Conservation (phyloP, 1,284 basidiomycete species). For the Ceraceosorus bombacis region DNA sequence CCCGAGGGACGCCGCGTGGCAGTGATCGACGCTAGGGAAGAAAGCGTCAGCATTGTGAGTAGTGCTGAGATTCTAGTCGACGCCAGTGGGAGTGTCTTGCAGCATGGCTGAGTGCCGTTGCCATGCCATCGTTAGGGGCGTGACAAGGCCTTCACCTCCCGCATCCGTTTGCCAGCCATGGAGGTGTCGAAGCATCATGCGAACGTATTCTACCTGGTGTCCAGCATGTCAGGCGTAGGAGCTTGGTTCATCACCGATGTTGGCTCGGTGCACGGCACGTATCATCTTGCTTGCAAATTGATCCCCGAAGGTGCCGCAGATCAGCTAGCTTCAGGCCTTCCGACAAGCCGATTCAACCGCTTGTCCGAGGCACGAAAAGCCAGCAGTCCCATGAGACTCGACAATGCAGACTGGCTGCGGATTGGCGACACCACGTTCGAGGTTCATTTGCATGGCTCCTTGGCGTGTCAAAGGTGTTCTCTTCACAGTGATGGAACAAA, state of each 20-base stretch:
- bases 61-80: neutral
- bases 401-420: neutral
- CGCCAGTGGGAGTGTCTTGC: too few relatives aligned
- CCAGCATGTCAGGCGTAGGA: neutral
- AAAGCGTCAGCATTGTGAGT: slow-evolving; percentile 1
- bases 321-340: neutral
- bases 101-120: too few relatives aligned
- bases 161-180: neutral
- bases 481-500: neutral
- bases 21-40: neutral
- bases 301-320: neutral
- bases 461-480: neutral
- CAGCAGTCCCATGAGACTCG: neutral
- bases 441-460: neutral
- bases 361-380: neutral
- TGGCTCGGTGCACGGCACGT: neutral
- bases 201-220: neutral
- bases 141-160: neutral
- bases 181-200: neutral
- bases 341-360: neutral
- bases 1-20: neutral
- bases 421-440: neutral
- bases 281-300: neutral
- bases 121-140: neutral
- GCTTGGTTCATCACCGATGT: neutral